A percentile compares a stretch with the other conserved stretches of the same genome.
Evolutionary conservation across 495 filamentous ascomycete genomes (phyloP).

Genomic region (Xylaria scruposa): DNA sequence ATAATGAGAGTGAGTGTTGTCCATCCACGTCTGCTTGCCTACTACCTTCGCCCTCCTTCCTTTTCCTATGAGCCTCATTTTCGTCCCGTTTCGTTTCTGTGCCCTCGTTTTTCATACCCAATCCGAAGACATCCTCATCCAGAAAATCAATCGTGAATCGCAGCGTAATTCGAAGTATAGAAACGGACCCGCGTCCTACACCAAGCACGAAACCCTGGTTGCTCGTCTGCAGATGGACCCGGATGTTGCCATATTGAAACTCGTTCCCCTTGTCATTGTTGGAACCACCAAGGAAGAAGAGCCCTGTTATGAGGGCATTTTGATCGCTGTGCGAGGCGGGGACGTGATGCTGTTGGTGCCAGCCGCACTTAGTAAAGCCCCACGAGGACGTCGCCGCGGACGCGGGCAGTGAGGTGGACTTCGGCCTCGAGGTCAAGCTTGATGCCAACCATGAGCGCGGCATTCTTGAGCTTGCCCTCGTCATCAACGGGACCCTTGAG

Average conservation of each 20-base stretch:
- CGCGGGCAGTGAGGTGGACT: slow-evolving; percentile 50
- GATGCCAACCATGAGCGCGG: slow-evolving; percentile 51
- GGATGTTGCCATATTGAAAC: slow-evolving; percentile 23
- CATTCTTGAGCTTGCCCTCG: slow-evolving; percentile 48
- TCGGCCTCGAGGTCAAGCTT: slow-evolving; percentile 54
- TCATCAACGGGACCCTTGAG: slow-evolving; percentile 49
- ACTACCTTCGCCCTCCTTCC: neutral
- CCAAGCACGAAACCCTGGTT: slow-evolving; percentile 23
- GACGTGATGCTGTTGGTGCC: slow-evolving; percentile 11
- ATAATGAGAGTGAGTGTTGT: slow-evolving; percentile 26
- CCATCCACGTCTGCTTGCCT: neutral
- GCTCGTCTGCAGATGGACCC: slow-evolving; percentile 23
- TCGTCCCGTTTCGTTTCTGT: slow-evolving; percentile 5
- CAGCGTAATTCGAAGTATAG: slow-evolving; percentile 25
- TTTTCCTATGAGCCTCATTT: neutral
- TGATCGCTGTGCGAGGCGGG: neutral
- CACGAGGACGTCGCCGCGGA: slow-evolving; percentile 49
- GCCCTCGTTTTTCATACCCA: slow-evolving; percentile 12
- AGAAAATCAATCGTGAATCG: slow-evolving; percentile 23
- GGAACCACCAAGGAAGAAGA: slow-evolving; percentile 25
- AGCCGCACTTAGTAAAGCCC: slow-evolving; percentile 32
- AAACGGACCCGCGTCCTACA: slow-evolving; percentile 16
- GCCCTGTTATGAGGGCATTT: slow-evolving; percentile 1
- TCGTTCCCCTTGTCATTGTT: slow-evolving; percentile 11
- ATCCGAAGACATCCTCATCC: slow-evolving; percentile 6